A percentile compares a stretch with the other conserved stretches of the same genome.
These are phyloP conservation scores for Jamesozyma rosinii DNA, from an alignment of 805 yeast species.

Conservation along the genomic window DNA sequence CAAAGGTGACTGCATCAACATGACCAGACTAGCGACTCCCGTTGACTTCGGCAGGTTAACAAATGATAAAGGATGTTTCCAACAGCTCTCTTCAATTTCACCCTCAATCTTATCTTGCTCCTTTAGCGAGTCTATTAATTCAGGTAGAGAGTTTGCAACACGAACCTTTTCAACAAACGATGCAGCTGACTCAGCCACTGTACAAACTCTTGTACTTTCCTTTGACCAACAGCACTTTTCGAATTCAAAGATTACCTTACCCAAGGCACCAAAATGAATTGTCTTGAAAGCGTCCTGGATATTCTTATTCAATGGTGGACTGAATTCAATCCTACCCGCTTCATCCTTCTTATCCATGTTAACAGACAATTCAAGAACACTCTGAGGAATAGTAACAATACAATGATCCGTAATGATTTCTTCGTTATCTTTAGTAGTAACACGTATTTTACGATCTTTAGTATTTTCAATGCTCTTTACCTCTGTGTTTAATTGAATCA, in stretches of 20 bases:
- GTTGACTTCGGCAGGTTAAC: conserved; percentile 48
- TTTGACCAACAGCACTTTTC: conserved; percentile 50
- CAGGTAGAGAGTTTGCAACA: conserved; percentile 11
- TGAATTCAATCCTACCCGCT: conserved; percentile 44
- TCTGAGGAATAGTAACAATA: conserved; percentile 71
- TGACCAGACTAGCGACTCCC: conserved; percentile 46
- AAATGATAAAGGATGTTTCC: conserved; percentile 54
- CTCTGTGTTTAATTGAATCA: conserved; percentile 34
- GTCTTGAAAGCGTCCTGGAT: conserved; percentile 37
- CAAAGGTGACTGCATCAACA: conserved; percentile 62
- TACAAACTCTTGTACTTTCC: conserved; percentile 42
- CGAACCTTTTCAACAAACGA: conserved; percentile 16
- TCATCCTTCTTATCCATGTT: conserved; percentile 1
- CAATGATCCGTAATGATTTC: conserved; percentile 42
- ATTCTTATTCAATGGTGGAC: conserved; percentile 43
- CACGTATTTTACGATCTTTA: conserved; percentile 21
- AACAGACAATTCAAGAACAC: conserved; percentile 43
- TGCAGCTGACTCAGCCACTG: conserved; percentile 31
- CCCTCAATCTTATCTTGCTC: conserved; percentile 1
- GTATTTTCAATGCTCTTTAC: conserved; percentile 31
- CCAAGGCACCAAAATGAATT: conserved; percentile 58
- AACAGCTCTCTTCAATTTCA: conserved; percentile 28
- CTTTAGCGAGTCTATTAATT: conserved; percentile 9
- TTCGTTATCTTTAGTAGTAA: conserved; percentile 31
- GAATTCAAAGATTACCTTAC: conserved; percentile 67